Conservation (phyloP, 805 yeast species). For the Schwanniomyces sp. region DNA sequence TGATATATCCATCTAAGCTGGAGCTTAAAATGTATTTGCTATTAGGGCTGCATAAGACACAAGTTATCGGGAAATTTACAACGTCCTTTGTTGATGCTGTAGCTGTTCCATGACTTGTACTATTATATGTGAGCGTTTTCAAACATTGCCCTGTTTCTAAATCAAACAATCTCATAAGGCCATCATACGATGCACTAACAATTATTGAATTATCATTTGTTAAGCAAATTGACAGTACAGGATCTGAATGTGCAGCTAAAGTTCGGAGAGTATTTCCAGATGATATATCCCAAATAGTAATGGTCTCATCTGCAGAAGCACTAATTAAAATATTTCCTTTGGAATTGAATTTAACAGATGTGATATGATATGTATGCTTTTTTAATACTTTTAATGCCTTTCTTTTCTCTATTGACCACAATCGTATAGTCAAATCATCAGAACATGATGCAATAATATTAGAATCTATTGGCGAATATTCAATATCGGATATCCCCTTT, state of each 20-base stretch:
- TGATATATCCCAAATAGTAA: slow-evolving; percentile 83
- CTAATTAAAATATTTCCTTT: slow-evolving; percentile 79
- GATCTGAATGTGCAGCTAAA: slow-evolving; percentile 89
- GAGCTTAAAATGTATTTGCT: slow-evolving; percentile 76
- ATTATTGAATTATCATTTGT: slow-evolving; percentile 80
- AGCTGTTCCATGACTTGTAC: slow-evolving; percentile 56
- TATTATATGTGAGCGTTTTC: slow-evolving; percentile 80
- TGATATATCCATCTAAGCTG: slow-evolving; percentile 73
- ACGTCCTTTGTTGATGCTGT: slow-evolving; percentile 56
- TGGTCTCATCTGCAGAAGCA: slow-evolving; percentile 88
- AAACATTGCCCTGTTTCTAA: slow-evolving; percentile 87
- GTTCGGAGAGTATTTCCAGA: slow-evolving; percentile 72
- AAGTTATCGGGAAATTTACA: slow-evolving; percentile 67
- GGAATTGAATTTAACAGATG: slow-evolving; percentile 63
- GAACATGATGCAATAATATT: slow-evolving; percentile 77
- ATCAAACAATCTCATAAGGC: slow-evolving; percentile 86
- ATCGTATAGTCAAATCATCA: slow-evolving; percentile 76
- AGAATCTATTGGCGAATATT: slow-evolving; percentile 72
- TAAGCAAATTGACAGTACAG: slow-evolving; percentile 74
- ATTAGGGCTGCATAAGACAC: slow-evolving; percentile 74
- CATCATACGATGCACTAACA: slow-evolving; percentile 87
- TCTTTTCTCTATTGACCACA: slow-evolving; percentile 63
- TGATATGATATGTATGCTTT: slow-evolving; percentile 86
- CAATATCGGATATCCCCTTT: slow-evolving; percentile 70
- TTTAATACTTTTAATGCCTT: slow-evolving; percentile 51